Conservation (phyloP, 768 basidiomycete species). For the Mycena amicta region DNA sequence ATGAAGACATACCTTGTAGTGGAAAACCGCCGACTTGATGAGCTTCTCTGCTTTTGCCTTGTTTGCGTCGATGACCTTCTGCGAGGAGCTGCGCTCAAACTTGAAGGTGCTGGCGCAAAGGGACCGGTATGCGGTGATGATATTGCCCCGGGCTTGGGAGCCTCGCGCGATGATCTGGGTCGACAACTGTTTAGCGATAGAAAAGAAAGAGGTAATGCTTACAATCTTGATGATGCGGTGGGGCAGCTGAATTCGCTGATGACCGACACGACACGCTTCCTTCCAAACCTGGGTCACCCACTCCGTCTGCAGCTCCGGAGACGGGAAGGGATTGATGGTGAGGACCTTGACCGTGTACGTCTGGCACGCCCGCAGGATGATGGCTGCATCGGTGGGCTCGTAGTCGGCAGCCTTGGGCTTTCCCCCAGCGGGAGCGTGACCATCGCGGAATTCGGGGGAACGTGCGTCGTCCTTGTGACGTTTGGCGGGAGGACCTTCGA, state of each 20-base stretch:
- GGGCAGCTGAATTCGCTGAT: neutral
- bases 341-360: constrained; percentile 1
- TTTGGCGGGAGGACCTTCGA: neutral
- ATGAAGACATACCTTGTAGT: constrained; percentile 11
- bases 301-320: neutral
- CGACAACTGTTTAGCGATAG: no score
- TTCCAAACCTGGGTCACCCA: neutral
- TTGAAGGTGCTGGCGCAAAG: neutral
- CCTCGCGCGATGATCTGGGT: constrained; percentile 2
- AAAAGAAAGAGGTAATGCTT: neutral
- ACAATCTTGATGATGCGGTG: constrained; percentile 3
- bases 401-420: constrained; percentile 6
- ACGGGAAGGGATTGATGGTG: neutral
- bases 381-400: neutral
- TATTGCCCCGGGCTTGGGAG: constrained; percentile 9
- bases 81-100: constrained; percentile 1
- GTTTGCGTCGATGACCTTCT: constrained; percentile 2
- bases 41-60: neutral
- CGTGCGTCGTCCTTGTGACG: neutral
- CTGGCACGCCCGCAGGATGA: constrained; percentile 1
- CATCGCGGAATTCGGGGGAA: neutral
- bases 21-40: neutral
- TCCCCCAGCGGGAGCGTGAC: neutral
- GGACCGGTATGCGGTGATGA: neutral
- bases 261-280: neutral